phyloP scores from a whole-genome alignment of 257 asterid genomes.

The Ophiorrhiza pumila region DNA sequence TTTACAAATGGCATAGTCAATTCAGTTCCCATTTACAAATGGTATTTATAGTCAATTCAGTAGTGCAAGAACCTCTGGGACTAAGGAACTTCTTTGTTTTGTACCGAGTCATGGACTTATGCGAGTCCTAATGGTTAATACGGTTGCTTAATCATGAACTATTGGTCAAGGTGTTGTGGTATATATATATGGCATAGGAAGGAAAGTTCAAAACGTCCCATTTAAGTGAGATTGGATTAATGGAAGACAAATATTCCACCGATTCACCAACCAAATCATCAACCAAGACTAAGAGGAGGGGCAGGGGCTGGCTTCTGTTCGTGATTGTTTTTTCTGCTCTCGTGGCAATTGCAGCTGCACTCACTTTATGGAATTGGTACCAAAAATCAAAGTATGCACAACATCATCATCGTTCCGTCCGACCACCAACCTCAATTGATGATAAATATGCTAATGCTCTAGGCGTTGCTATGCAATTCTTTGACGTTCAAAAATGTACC shows the following conservation, averaged over 20 bases:
- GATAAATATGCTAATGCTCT: constrained; percentile 46
- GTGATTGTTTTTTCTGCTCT: constrained; percentile 31
- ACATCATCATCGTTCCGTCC: constrained; percentile 10
- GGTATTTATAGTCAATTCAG: too few species aligned
- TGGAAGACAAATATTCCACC: constrained; percentile 28
- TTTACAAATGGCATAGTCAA: background rate
- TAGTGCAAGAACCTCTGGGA: too few species aligned
- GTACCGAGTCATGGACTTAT: background rate
- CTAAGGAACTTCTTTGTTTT: background rate
- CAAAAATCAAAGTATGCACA: constrained; percentile 7
- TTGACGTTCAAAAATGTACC: constrained; percentile 60
- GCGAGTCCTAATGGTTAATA: background rate
- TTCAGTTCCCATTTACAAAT: too few species aligned
- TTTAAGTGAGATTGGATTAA: constrained; percentile 4
- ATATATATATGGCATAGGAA: background rate
- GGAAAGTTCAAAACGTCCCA: background rate
- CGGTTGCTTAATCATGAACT: background rate
- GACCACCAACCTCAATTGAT: constrained; percentile 8
- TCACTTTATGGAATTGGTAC: constrained; percentile 36
- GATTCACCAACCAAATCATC: constrained; percentile 7
- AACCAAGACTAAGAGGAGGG: constrained; percentile 14
- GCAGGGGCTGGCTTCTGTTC: constrained; percentile 31
- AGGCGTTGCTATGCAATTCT: constrained; percentile 47
- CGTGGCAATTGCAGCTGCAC: constrained; percentile 38
- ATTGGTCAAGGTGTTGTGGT: background rate